Base-by-base conservation (phyloP, 768 basidiomycete genomes). In the Kwoniella pini region DNA sequence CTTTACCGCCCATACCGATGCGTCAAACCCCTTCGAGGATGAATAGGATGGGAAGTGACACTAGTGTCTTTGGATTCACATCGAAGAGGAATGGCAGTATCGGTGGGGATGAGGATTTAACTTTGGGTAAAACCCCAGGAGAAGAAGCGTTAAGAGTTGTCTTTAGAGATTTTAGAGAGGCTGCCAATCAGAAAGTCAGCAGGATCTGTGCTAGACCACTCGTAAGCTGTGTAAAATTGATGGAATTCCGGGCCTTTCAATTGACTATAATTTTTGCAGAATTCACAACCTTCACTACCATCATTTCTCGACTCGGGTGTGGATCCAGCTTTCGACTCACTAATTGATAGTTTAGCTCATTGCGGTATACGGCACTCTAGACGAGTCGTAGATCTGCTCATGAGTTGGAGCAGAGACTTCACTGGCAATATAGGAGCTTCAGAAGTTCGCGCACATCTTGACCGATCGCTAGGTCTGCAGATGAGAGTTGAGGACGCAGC, bases 121-220 rank as follows among this genome's bases (percentile, higher is more conserved):
- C 84, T 69, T 87, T 88, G 49, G 88, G 88, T 0, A 88, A 86
- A 72, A 90, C 88, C 11, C 91, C 92, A 1, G 86, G 88, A 0
- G 92, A 94, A 69, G 93, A 88, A 68, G 92, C 92, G 1, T 80
- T 94, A 12, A 89, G 91, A 71, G 89, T 90, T 0, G 84, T 94
- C 5, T 92, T 94, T 75, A 89, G 90, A 40, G 86, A 88, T 2
- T 94, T 94, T 68, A 89, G 88, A 9, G 84, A 87, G 0, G 81
- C 84, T 4, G 89, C 90, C 1, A 91, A 95, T 77, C 81, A 80
- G 27, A 91, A 91, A 70, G 87, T 94, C n/a, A 85, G 87, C 11
- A 75, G 79, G 2, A 91, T 91, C 71, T 81, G 93, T 55, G 84
- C 83, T 10, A 83, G 87, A 60, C 82, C 83, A 40, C 75, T 88